Evolutionary conservation across 2,329 filamentous ascomycete genomes (phyloP), one percentile per base, ranked within the genome.

Genomic region (Penicillium sp.): DNA sequence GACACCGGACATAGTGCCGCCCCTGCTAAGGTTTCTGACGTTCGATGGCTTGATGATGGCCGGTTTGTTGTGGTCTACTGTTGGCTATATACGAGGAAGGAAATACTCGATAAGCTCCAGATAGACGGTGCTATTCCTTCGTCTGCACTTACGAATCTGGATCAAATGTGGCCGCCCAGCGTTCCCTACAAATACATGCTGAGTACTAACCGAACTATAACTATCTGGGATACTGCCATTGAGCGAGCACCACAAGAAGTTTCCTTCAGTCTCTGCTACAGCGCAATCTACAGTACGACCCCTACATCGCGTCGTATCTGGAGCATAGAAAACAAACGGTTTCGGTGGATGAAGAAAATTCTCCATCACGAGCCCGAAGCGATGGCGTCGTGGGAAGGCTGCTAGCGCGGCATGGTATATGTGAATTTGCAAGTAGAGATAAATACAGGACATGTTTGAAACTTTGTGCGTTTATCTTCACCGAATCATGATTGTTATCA

Each of bases 181-280:
- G 27, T 15, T 35, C 15, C 4, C 7, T 31, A 44, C 23, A 41
- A 41, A 7, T 40, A 29, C 6, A 51, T 51, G 49, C 44, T 51
- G 15, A 51, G 49, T 23, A 51, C 43, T 31, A 51, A 51, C 31
- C 38, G 38, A 31, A 51, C 49, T 10, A 42, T 52, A 12, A 43
- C 39, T 4, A 39, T 53, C n/a, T 53, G 42, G 42, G 46, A 53
- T 20, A 49, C 42, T 38, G 46, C 41, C 5, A 47, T 51, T 27
- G 44, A 12, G 10, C 28, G 24, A 33, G 49, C 25, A 28, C 5
- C 7, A 28, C 2, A 28, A 2, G 27, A 28, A 28, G 27, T 28
- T 4, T 6, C 27, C 4, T 33, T 38, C 38, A 43, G 42, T 38
- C 4, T 44, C 8, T 46, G 41, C 42, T 25, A 44, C 6, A 28